Base-by-base conservation (phyloP, 2,329 filamentous ascomycete species). In the Colletotrichum incanum region DNA sequence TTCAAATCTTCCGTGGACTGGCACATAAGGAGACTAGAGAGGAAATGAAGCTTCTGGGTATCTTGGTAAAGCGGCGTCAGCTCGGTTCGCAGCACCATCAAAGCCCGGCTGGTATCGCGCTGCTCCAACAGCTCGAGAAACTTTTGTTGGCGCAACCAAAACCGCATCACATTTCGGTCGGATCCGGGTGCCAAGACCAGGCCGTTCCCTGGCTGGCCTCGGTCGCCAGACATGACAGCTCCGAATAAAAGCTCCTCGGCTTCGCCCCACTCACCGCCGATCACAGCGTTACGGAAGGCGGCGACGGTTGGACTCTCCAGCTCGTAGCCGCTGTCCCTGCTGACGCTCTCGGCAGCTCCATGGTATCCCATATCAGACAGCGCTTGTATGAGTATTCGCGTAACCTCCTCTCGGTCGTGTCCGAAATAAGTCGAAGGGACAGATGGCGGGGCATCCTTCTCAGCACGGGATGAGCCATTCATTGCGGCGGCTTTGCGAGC, bases 11-110 rank as follows among this genome's bases (percentile, higher is more conserved):
- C 92, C 0, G 91, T 87, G 43, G 94, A 90, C 67, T 90, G 89
- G 77, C 94, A 97, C 95, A 98, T 98, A 67, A 99, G 90, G 41
- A 98, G 86, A 78, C 94, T 95, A 66, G 96, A 97, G 37, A 99
- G 86, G 70, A 93, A 91, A 81, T 97, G 94, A 56, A 98, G 86
- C 77, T 93, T 92, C 50, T 88, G 85, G 1, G 91, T 92, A 77
- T 98, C 94, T 76, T 93, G 92, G 76, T 94, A 93, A 52, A 98
- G 84, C 0, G 96, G 95, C 0, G 95, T 96, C 66, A 99, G 84
- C 84, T 99, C 96, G 74, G 91, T 91, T 26, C 96, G 91, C 56
- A 99, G 87, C n/a, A 98, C 94, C 78, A 88, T 87, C 69, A 99
- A 86, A 9, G 96, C 96, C 63, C 88, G 87, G 18, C 88, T 88